Base-by-base conservation (phyloP, 768 basidiomycete species). In the Chalciporus sphaerocephalus region DNA sequence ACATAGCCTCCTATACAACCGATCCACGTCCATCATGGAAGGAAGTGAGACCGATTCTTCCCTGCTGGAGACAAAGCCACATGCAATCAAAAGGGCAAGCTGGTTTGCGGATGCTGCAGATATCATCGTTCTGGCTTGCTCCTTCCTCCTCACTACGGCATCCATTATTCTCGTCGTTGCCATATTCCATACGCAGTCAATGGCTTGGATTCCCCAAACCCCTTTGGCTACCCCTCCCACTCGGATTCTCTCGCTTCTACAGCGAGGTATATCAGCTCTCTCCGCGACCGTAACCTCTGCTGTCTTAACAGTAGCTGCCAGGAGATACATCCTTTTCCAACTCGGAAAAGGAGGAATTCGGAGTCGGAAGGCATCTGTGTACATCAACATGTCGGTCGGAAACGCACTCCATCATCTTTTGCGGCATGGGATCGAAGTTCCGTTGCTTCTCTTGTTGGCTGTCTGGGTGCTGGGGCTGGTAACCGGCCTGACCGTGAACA, bases 301-400 rank as follows among this genome's bases (percentile, higher is more conserved):
- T 3, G n/a, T 56, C 40, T 37, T 53, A 15, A 40, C 53, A 41
- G 39, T 59, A 2, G 40, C 40, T 0, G 51, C 57, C 18, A 56
- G 45, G 17, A 44, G 54, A 22, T 59, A 53, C 25, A 47, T 53
- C 6, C 47, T 56, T 22, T 44, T 44, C 48, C 49, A 50, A 22
- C 42, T 56, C 27, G 20, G 36, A 4, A 38, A 20, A 18, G 48
- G 23, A 11, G 38, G 54, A 5, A 50, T n/a, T 15, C 59, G 7
- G n/a, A 44, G 57, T 30, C 46, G 37, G 36, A 47, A 45, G 28
- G 43, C 56, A 2, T 47, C 46, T 5, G 11, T 59, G 18, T 50
- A 56, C 28, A 20, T 35, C 28, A 43, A 40, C 10, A 27, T 43
- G 9, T 41, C 55, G 12, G 49, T 59, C 20, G 47, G 38, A 6